These are phyloP conservation scores for Fraxinus cuspidata DNA, from an alignment of 257 asterid genomes.

Conservation along the genomic window DNA sequence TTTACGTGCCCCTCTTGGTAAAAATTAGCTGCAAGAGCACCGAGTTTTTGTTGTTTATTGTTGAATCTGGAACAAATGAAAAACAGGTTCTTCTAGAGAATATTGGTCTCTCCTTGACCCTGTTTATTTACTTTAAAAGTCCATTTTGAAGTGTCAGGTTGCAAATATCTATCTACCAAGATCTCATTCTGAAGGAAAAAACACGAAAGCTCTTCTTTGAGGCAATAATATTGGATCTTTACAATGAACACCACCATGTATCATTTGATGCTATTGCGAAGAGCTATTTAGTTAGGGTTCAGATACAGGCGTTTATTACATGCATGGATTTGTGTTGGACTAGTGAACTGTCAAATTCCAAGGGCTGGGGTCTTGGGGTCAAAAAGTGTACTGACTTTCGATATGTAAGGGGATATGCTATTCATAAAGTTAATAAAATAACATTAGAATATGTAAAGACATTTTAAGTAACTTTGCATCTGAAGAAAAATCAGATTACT, in stretches of 20 bases:
- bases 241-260: neutral
- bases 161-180: neutral
- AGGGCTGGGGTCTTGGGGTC: neutral
- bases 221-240: neutral
- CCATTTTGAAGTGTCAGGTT: neutral
- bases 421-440: neutral
- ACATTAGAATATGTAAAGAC: neutral
- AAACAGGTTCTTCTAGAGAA: neutral
- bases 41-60: neutral
- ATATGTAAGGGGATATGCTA: neutral
- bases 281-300: neutral
- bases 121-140: neutral
- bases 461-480: neutral
- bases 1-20: neutral
- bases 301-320: neutral
- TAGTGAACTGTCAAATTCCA: neutral
- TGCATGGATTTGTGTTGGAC: neutral
- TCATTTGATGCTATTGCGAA: neutral
- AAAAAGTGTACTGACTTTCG: neutral
- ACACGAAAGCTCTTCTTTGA: neutral
- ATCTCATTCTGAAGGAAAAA: neutral
- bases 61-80: neutral
- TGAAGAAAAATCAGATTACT: neutral
- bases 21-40: neutral
- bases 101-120: neutral